phyloP scores from a whole-genome alignment of 2,329 filamentous ascomycete genomes.

The Pyrenophora seminiperda region DNA sequence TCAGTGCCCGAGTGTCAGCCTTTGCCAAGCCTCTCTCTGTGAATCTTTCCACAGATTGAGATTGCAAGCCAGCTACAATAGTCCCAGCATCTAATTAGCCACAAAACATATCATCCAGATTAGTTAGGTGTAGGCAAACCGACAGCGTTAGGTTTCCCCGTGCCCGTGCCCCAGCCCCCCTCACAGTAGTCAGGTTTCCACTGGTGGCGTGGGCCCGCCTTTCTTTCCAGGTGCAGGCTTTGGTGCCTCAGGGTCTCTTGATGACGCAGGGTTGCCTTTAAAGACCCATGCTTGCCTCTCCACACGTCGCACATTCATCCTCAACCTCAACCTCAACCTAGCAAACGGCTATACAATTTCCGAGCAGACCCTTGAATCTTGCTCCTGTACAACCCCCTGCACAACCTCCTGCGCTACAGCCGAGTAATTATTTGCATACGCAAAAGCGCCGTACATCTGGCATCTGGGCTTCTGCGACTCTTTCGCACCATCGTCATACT shows the following conservation, averaged over 20 bases:
- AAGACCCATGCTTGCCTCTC: slow-evolving; percentile 16
- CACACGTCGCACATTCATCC: background rate
- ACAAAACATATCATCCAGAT: slow-evolving; percentile 1
- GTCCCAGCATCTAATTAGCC: background rate
- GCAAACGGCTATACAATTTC: slow-evolving; percentile 11
- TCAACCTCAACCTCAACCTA: slow-evolving; percentile 1
- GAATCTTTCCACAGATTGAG: background rate
- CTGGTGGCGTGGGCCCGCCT: too few relatives aligned
- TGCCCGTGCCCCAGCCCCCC: too few relatives aligned
- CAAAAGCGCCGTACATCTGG: slow-evolving; percentile 1
- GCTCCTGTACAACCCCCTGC: background rate
- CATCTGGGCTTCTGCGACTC: background rate
- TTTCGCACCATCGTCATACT: slow-evolving; percentile 10
- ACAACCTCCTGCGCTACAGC: background rate
- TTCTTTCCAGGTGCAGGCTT: too few relatives aligned
- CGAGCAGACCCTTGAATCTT: slow-evolving; percentile 2
- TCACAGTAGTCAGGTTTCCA: too few relatives aligned
- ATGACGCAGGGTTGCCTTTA: slow-evolving; percentile 1
- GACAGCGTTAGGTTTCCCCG: slow-evolving; percentile 1
- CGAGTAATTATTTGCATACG: background rate
- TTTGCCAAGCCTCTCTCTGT: background rate
- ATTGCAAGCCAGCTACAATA: slow-evolving; percentile 1
- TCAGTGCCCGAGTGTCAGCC: background rate
- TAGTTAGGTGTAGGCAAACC: slow-evolving; percentile 2
- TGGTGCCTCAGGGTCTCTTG: too few relatives aligned